Evolutionary conservation across 2,329 filamentous ascomycete species (phyloP), one percentile per base, ranked within the genome.

Genomic region (Tolypocladium tropicale): DNA sequence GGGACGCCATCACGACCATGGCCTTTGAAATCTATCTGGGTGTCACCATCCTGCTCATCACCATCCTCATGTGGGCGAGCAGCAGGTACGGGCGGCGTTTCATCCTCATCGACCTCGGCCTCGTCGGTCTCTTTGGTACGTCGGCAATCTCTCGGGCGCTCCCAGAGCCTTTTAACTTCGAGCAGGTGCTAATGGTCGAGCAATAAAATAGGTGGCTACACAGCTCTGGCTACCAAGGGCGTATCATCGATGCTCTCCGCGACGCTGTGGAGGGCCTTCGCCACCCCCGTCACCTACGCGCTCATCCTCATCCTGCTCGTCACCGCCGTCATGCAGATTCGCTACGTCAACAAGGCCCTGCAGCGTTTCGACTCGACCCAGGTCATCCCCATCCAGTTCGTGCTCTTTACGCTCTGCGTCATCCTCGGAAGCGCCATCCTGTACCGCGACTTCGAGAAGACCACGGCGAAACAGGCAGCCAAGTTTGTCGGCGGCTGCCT

Each of bases 351-450:
- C 74, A 89, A 81, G 62, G 79, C 81, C 1, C 77, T 99, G 54
- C 92, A 96, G 69, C 85, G 89, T 51, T 99, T 97, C 74, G 90
- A 96, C 70, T 96, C 94, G 7, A 99, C 94, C 0, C 91, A 96
- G 69, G 94, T 99, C 63, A 99, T 99, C 60, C 94, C 94, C 0
- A 94, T 94, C 16, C 94, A 99, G 67, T 99, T 99, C 64, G 94
- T 99, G 53, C 82, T 95, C 60, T 99, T 99, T 70, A 99, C 94
- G 0, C 78, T 99, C 9, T 95, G 89, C 6, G 94, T 97, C 60
- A 97, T 99, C 63, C 79, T 96, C 53, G 94, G 94, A 56, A 96
- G 92, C 65, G 93, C 93, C 1, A 80, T 99, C 10, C 75, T 99
- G 6, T 99, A 97, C 68, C 86, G 93, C 53, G 94, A 99, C 70